These are phyloP conservation scores for Umbelopsis isabellina DNA, from an alignment of 192 early-diverging fungal species.

Conservation along the genomic window DNA sequence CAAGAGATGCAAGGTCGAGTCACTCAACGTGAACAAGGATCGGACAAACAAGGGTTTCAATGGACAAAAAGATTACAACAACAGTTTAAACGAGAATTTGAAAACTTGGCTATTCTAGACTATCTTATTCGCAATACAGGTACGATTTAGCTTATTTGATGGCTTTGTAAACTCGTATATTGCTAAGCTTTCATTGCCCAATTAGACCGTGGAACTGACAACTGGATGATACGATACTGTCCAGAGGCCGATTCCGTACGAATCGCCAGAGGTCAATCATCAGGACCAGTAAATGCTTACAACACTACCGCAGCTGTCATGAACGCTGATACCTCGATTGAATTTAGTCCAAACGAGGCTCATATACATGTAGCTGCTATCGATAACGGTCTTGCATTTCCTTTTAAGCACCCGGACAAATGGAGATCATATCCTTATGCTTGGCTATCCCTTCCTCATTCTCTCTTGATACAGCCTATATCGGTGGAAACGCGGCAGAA, in stretches of 20 bases:
- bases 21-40: slow-evolving; percentile 19
- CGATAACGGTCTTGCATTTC: slow-evolving; percentile 94
- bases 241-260: slow-evolving; percentile 42
- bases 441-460: slow-evolving; percentile 77
- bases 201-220: slow-evolving; percentile 65
- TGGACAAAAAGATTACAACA: slow-evolving; percentile 53
- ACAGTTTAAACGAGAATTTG: slow-evolving; percentile 71
- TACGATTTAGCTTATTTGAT: slow-evolving; percentile 34
- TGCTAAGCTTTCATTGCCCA: background rate
- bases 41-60: slow-evolving; percentile 35
- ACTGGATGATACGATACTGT: slow-evolving; percentile 89
- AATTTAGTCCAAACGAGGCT: slow-evolving; percentile 25
- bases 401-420: slow-evolving; percentile 88
- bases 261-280: slow-evolving; percentile 15
- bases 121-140: slow-evolving; percentile 93
- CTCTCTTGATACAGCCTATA: slow-evolving; percentile 66
- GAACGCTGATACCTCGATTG: too few species aligned
- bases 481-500: slow-evolving; percentile 67
- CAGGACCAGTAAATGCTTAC: slow-evolving; percentile 21
- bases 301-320: background rate
- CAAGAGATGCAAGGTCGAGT: slow-evolving; percentile 17
- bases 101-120: slow-evolving; percentile 82
- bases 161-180: slow-evolving; percentile 36
- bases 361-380: slow-evolving; percentile 86
- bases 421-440: slow-evolving; percentile 91